A percentile compares a stretch with the other conserved stretches of the same genome.
These are phyloP conservation scores for Lentinula detonsa DNA, from an alignment of 768 basidiomycete species.

Conservation along the genomic window DNA sequence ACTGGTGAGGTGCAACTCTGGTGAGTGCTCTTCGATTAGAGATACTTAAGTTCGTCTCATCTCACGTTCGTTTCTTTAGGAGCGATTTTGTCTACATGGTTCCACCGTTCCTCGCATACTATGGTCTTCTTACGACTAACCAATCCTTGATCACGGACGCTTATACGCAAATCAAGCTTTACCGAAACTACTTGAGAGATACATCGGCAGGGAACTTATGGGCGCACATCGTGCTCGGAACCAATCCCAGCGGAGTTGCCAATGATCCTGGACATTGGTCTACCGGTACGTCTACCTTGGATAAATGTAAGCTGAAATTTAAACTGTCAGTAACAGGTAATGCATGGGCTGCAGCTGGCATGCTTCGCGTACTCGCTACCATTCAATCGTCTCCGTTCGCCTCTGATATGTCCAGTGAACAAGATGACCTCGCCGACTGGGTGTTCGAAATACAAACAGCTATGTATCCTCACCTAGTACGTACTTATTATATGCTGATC, in stretches of 20 bases:
- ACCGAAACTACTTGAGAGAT: slow-evolving; percentile 61
- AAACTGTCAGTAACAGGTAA: slow-evolving; percentile 45
- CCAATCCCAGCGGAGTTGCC: slow-evolving; percentile 13
- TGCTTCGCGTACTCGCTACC: slow-evolving; percentile 76
- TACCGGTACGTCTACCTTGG: slow-evolving; percentile 43
- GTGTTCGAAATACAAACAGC: slow-evolving; percentile 66
- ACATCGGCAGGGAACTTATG: slow-evolving; percentile 48
- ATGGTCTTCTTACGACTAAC: slow-evolving; percentile 50
- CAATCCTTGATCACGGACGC: slow-evolving; percentile 53
- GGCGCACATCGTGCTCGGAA: slow-evolving; percentile 69
- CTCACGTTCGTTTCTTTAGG: slow-evolving; percentile 31
- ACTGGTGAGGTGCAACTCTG: slow-evolving; percentile 65
- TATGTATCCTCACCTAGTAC: slow-evolving; percentile 57
- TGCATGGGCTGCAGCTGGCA: slow-evolving; percentile 86
- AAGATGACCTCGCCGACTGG: slow-evolving; percentile 59
- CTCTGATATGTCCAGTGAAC: slow-evolving; percentile 40
- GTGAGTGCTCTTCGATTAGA: slow-evolving; percentile 26
- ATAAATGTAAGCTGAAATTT: neutral
- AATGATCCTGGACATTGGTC: slow-evolving; percentile 75
- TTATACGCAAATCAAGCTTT: slow-evolving; percentile 67
- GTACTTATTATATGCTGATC: slow-evolving; percentile 16
- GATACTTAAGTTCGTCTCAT: neutral
- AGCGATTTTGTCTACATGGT: slow-evolving; percentile 76
- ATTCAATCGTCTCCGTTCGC: slow-evolving; percentile 58
- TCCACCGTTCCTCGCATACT: slow-evolving; percentile 61